Base-by-base conservation (phyloP, 2,329 filamentous ascomycete species). In the Calonectria honghensis region DNA sequence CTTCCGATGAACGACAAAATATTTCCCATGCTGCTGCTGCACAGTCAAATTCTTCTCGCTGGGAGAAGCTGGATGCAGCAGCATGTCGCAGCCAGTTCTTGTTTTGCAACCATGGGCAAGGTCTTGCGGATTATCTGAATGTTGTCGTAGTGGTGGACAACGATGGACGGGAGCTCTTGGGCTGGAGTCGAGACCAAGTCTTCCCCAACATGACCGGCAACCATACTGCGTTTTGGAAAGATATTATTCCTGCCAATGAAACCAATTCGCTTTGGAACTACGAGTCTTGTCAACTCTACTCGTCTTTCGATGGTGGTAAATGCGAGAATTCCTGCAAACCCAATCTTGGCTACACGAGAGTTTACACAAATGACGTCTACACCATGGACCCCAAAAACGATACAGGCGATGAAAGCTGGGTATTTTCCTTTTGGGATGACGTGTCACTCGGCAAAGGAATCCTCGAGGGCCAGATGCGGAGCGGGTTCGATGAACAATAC, bases 221-320 rank as follows among this genome's bases (percentile, higher is more conserved):
- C n/a, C n/a, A 68, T 31, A 18, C 32, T 29, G 35, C 32, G 9
- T 52, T 68, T 24, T 54, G 65, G 65, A 24, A 57, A 51, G 50
- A 39, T 24, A 31, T 41, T 32, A n/a, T 41, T 29, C 48, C 48
- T 13, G 48, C 24, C 20, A 54, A 31, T 4, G 32, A 31, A 37
- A 57, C 48, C 1, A 52, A 51, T 57, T 39, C 65, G 31, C 50
- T 68, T 9, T 68, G 65, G 65, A 35, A 39, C 14, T 52, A 68
- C n/a, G 50, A 54, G 24, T n/a, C 32, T 29, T 68, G 65, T 18
- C 20, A 54, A 11, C 10, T 54, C 24, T 27, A 20, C 18, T 68
- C 65, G 7, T 27, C 65, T 18, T 68, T 68, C 18, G 65, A 68
- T 3, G 37, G 29, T n/a, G 65, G 65, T n/a, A 68, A 68, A 24